Percentiles rank a stretch among this genome's conserved stretches.
phyloP scores from a whole-genome alignment of 345 rosid species.

The Passiflora organensis region DNA sequence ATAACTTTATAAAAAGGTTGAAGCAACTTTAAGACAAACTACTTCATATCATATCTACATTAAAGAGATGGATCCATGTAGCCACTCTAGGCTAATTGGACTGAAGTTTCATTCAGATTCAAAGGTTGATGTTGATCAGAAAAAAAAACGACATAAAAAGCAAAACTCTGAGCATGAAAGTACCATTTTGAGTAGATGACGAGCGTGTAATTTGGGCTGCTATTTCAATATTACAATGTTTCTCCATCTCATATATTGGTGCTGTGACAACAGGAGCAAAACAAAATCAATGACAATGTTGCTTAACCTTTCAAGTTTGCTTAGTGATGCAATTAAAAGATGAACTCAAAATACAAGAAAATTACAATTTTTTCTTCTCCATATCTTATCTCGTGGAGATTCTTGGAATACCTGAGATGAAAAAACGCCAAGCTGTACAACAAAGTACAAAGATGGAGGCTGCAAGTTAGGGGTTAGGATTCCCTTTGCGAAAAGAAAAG shows the following conservation, averaged over 20 bases:
- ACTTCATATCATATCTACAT: no score
- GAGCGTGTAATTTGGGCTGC: slow-evolving; percentile 73
- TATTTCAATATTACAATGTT: slow-evolving; percentile 93
- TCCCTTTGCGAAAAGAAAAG: neutral
- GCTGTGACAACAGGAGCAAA: slow-evolving; percentile 41
- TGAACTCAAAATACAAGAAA: slow-evolving; percentile 5
- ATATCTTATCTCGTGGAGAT: slow-evolving; percentile 67
- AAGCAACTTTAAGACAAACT: no score
- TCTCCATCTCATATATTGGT: slow-evolving; percentile 88
- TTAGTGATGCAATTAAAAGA: neutral
- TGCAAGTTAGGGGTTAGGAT: slow-evolving; percentile 7
- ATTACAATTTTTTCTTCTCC: slow-evolving; percentile 77
- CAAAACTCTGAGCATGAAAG: slow-evolving; percentile 4
- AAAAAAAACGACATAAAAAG: slow-evolving; percentile 3
- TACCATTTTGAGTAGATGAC: slow-evolving; percentile 53
- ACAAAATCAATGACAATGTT: slow-evolving; percentile 14
- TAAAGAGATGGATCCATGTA: no score
- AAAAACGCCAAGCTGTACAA: slow-evolving; percentile 89
- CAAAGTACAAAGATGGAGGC: slow-evolving; percentile 11
- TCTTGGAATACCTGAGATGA: slow-evolving; percentile 96
- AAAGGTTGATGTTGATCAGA: neutral
- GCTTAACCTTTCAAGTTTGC: slow-evolving; percentile 12
- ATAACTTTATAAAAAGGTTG: no score
- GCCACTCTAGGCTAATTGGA: no score
- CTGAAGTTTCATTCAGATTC: neutral